Percentiles rank a stretch among this genome's conserved stretches.
These are phyloP conservation scores for Amaranthus hypochondriacus DNA, from an alignment of 148 eudicot species.

Conservation along the genomic window DNA sequence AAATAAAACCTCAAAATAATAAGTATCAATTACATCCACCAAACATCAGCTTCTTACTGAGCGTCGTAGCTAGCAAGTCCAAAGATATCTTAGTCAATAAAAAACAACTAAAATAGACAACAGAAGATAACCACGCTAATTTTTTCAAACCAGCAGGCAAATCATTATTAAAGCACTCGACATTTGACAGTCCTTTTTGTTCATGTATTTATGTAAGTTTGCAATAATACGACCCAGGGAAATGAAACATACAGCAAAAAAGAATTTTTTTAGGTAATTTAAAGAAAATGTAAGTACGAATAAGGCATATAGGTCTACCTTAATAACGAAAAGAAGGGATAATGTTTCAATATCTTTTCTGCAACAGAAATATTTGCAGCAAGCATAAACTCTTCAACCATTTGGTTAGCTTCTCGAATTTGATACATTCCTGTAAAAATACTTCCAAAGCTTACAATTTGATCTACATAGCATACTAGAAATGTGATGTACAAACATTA, in stretches of 20 bases:
- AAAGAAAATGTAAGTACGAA: not conserved
- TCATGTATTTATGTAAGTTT: too few relatives aligned
- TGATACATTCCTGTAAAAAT: conserved; percentile 86
- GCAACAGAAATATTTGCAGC: conserved; percentile 98
- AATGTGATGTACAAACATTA: too few relatives aligned
- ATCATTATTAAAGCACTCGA: too few relatives aligned
- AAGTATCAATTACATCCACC: not conserved
- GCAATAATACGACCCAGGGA: too few relatives aligned
- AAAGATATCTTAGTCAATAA: not conserved
- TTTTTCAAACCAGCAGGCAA: too few relatives aligned
- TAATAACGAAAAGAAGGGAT: conserved; percentile 65
- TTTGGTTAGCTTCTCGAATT: conserved; percentile 99
- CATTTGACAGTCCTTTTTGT: too few relatives aligned
- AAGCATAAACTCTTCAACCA: conserved; percentile 99
- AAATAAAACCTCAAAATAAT: not conserved
- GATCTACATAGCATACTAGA: not conserved
- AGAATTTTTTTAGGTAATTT: not conserved
- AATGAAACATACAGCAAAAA: too few relatives aligned
- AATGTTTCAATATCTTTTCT: conserved; percentile 70
- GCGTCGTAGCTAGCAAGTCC: conserved; percentile 5
- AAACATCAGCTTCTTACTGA: not conserved
- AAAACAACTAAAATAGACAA: not conserved
- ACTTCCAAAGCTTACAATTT: conserved; percentile 11
- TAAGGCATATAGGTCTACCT: conserved; percentile 38
- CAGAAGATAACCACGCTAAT: too few relatives aligned